phyloP scores from a whole-genome alignment of 2,329 filamentous ascomycete species.

The Exserohilum turcica region DNA sequence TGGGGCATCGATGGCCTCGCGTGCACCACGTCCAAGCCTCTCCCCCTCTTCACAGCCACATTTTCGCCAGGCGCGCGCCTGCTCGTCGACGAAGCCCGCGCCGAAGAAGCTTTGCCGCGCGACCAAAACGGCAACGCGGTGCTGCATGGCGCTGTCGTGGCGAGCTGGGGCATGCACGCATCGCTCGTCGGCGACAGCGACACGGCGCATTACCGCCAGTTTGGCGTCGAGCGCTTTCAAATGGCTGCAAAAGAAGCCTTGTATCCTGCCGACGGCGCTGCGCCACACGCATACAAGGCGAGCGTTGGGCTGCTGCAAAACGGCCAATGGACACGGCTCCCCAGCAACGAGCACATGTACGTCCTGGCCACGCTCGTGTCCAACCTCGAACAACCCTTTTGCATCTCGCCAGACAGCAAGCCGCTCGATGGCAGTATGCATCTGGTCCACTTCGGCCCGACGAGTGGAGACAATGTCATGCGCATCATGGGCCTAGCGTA shows the following conservation, averaged over 20 bases:
- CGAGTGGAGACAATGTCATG: constrained; percentile 71
- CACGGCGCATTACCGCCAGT: constrained; percentile 76
- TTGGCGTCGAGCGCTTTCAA: constrained; percentile 77
- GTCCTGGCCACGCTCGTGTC: constrained; percentile 77
- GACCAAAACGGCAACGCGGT: constrained; percentile 31
- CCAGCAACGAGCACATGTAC: constrained; percentile 69
- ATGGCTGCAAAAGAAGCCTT: constrained; percentile 82
- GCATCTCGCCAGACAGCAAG: constrained; percentile 74
- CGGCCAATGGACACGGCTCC: constrained; percentile 41
- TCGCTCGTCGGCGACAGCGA: constrained; percentile 90
- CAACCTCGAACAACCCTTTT: constrained; percentile 79
- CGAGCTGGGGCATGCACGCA: constrained; percentile 88
- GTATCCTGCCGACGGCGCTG: constrained; percentile 58
- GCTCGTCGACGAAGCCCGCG: constrained; percentile 51
- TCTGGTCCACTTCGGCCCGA: constrained; percentile 75
- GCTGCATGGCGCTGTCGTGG: constrained; percentile 77
- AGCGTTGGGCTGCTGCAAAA: constrained; percentile 52
- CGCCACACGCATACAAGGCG: constrained; percentile 63
- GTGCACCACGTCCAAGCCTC: constrained; percentile 38
- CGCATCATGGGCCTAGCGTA: constrained; percentile 72
- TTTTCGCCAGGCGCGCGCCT: constrained; percentile 54
- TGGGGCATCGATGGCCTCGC: constrained; percentile 50
- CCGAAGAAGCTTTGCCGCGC: constrained; percentile 46
- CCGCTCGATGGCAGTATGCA: constrained; percentile 73
- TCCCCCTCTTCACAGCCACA: constrained; percentile 52